phyloP scores from a whole-genome alignment of 805 yeast species.

The Barnettozyma sucrosica region DNA sequence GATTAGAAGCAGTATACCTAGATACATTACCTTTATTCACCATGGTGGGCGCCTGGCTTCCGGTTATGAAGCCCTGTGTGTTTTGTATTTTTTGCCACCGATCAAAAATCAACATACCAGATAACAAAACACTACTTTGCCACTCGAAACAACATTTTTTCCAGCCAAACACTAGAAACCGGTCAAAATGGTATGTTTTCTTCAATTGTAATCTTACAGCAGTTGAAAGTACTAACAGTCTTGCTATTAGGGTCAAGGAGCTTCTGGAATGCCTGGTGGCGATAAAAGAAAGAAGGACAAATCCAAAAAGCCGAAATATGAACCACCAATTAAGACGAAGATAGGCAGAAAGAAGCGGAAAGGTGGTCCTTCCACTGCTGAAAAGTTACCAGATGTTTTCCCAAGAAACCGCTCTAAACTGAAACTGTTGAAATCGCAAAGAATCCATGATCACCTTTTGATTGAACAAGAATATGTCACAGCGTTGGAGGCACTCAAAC shows the following conservation, averaged over 20 bases:
- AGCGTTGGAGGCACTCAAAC: slow-evolving; percentile 90
- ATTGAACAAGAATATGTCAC: slow-evolving; percentile 95
- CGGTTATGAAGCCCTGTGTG: neutral
- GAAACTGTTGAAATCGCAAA: slow-evolving; percentile 84
- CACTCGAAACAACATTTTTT: neutral
- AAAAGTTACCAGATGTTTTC: slow-evolving; percentile 77
- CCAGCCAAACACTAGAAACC: neutral
- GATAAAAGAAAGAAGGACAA: slow-evolving; percentile 52
- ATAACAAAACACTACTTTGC: neutral
- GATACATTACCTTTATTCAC: no score
- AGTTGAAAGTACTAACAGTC: neutral
- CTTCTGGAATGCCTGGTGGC: slow-evolving; percentile 47
- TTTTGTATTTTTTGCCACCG: neutral
- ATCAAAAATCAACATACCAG: neutral
- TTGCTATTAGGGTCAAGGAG: slow-evolving; percentile 43
- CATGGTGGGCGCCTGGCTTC: no score
- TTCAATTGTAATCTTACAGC: no score
- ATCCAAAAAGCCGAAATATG: slow-evolving; percentile 92
- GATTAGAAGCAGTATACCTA: slow-evolving; percentile 7
- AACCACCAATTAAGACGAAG: slow-evolving; percentile 95
- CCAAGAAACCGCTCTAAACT: slow-evolving; percentile 94
- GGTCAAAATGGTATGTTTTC: neutral
- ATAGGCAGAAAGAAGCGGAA: slow-evolving; percentile 90
- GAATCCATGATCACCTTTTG: slow-evolving; percentile 92
- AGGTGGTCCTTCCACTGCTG: slow-evolving; percentile 80